Base-by-base conservation (phyloP, 176 grass and related monocot genomes). In the Zoysia pacifica region DNA sequence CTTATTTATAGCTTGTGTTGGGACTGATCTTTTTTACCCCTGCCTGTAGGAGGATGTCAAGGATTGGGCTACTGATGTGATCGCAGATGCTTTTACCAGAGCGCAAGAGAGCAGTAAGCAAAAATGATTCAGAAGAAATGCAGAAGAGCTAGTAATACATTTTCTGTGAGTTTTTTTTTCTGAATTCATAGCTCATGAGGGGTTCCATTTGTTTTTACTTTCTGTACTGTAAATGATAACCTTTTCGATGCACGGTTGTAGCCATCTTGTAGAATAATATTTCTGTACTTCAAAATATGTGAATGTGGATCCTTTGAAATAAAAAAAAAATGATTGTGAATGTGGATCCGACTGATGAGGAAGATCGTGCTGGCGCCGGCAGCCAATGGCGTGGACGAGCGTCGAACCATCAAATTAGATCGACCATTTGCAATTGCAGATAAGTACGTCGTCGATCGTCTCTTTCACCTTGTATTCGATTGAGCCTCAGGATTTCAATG, bases 61-160 rank as follows among this genome's bases (percentile, higher is more conserved):
- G 75, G 92, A 95, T 87, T 99, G 96, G 90, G 83, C 82, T 50
- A 86, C 83, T 11, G 92, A 99, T 73, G 79, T 91, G 65, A 72
- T 95, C 66, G 89, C 68, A 6, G 90, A 99, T 84, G 84, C 88
- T 36, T 83, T 95, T 61, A 91, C 90, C 6, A 86, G 96, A 77
- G 90, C 76, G 13, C 92, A 99, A 95, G 92, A 99, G 58, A 87
- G 62, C 65, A 87, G 54, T 44, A 99, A 99, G 81, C 36, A 64
- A 43, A 98, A 89, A 61, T 95, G 62, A 93, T 60, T 39, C 36
- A 48, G 45, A 73, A 82, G 67, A 67, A 43, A 67, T 9, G 6
- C 15, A 7, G 43, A 76, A 36, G 63, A 65, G 3, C 66, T 3
- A 28, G 28, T 28, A 65, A 18, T 42, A 18, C 11, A 11, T 62